Evolutionary conservation across 495 filamentous ascomycete species (phyloP), one percentile per base, ranked within the genome.

Genomic region (Neurospora tetrasperma): DNA sequence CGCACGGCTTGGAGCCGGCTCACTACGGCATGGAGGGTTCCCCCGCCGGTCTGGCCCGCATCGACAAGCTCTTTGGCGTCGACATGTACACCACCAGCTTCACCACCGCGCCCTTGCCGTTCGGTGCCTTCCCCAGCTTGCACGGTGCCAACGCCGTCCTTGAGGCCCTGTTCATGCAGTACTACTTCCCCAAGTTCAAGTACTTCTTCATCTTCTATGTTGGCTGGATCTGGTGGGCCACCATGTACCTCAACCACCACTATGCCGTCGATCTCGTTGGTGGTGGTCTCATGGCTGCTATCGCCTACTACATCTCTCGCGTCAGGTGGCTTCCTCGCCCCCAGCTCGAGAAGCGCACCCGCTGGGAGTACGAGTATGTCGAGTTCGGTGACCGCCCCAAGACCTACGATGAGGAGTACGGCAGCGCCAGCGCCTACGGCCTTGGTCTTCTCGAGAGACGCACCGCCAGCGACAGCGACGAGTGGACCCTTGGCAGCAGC

Each of bases 141-240:
- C 94, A 98, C 80, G 90, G 94, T 69, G 94, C 89, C 12, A 91
- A 90, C 79, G 94, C 94, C 38, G 93, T 93, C 7, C 84, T 97
- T 73, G 93, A 97, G 76, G 93, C 93, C 42, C 85, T 97, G n/a
- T 97, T 97, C 85, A 91, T 98, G 88, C 91, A 90, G 80, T 90
- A 95, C 77, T 88, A 93, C 78, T 98, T 98, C 85, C 94, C 94
- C 3, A 87, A 87, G 40, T 83, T 94, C 71, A 88, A 89, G 75
- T 89, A 89, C 43, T 78, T 94, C 38, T 96, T 95, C 83, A 86
- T 94, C 68, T 86, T 85, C 69, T 97, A 98, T 81, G 90, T 90
- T 11, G 85, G 90, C 71, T 98, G 94, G 94, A 90, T 98, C 78
- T 97, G 93, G 91, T 98, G 94, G 94, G 91, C 94, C n/a, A 98